Evolutionary conservation across 306 rosid species (phyloP), one percentile per base, ranked within the genome.

Genomic region (Arachis hypogaea): DNA sequence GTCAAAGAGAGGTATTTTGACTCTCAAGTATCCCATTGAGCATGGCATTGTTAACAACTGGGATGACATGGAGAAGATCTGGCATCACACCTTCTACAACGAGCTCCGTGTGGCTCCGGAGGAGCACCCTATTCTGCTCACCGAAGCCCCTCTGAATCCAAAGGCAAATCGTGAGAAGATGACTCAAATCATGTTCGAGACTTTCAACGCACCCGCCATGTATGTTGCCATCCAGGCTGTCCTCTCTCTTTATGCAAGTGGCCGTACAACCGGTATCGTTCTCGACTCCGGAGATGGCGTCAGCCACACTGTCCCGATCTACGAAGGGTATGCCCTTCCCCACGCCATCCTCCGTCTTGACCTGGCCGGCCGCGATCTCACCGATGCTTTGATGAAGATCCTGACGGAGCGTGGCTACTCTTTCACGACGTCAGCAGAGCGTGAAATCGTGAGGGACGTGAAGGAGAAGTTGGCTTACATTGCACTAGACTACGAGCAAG

Each of bases 41-140:
- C 97, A 92, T 67, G 97, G 97, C 61, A 92, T 92, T 66, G 97
- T 89, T 80, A 92, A 82, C 75, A 92, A 92, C 76, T 92, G 97
- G 97, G 97, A 92, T 83, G 97, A 92, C 73, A 92, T 92, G 97
- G 97, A 92, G 82, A 87, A 91, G 79, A 91, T 91, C 42, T 91
- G 97, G 97, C 97, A 91, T 74, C 97, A 91, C 79, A 91, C 97
- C 29, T 91, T 91, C 85, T 91, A 88, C 84, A 91, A 91, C 69
- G 97, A 91, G 69, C 89, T 91, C 68, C 93, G 97, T 73, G 96
- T 88, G 59, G 93, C 93, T 29, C 97, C 97, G 0, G 96, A 92
- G 77, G 97, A 92, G 74, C 96, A 92, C 72, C 97, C 96, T 4
- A 92, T 92, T 73, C 80, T 92, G 16, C 96, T 92, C 70, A 92